phyloP scores from a whole-genome alignment of 371 early-diverging fungal species.

The Gilbertella persicaria region DNA sequence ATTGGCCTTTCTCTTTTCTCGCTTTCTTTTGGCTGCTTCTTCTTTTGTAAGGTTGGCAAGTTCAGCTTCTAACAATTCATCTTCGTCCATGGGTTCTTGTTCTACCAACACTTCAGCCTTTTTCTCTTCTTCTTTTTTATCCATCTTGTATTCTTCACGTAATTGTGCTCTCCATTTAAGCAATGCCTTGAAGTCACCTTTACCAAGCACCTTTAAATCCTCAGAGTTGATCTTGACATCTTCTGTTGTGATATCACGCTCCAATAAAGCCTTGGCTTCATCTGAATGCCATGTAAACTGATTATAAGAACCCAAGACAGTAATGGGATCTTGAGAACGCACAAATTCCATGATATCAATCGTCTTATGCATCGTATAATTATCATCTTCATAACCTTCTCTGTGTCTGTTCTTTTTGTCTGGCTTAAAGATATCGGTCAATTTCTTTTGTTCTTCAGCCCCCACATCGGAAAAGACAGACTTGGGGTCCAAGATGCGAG shows the following conservation, averaged over 20 bases:
- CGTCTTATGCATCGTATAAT: constrained; percentile 81
- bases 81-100: constrained; percentile 60
- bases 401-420: constrained; percentile 88
- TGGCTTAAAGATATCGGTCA: constrained; percentile 77
- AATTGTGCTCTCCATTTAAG: constrained; percentile 87
- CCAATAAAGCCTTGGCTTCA: constrained; percentile 57
- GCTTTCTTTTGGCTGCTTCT: constrained; percentile 61
- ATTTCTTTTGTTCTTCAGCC: constrained; percentile 47
- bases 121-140: constrained; percentile 54
- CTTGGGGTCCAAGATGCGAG: constrained; percentile 92
- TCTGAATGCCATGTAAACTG: constrained; percentile 73
- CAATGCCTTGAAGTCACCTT: constrained; percentile 86
- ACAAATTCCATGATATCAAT: constrained; percentile 80
- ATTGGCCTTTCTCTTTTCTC: constrained; percentile 62
- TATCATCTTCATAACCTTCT: constrained; percentile 96
- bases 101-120: constrained; percentile 35
- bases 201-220: constrained; percentile 93
- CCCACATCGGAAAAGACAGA: constrained; percentile 93
- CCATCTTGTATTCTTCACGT: constrained; percentile 54
- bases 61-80: constrained; percentile 58
- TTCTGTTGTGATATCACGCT: constrained; percentile 73
- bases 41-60: constrained; percentile 61
- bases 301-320: constrained; percentile 75
- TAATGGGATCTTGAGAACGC: constrained; percentile 73
- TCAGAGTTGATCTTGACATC: constrained; percentile 78